Evolutionary conservation across 352 stramenopile species (phyloP).

Genomic region (Pythium monospermum): DNA sequence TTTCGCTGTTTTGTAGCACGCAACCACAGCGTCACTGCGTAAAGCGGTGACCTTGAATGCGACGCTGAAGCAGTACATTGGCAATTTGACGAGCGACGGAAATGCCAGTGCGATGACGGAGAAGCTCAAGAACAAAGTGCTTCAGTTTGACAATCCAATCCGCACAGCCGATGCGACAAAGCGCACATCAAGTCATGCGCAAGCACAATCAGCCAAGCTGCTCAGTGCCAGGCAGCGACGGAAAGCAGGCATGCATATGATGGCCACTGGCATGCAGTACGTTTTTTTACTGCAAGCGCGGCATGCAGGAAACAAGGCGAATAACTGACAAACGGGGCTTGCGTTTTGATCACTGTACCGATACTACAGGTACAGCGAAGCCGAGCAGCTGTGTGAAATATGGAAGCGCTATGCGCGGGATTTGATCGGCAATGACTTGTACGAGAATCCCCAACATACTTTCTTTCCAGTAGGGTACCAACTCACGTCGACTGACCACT

Average conservation of each 20-base stretch:
- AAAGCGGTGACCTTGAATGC: slow-evolving; percentile 12
- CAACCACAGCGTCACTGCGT: slow-evolving; percentile 9
- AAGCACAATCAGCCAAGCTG: slow-evolving; percentile 47
- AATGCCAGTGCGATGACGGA: slow-evolving; percentile 23
- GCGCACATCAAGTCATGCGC: slow-evolving; percentile 23
- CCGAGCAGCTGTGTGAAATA: slow-evolving; percentile 56
- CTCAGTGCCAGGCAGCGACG: slow-evolving; percentile 60
- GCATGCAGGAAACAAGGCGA: too few species aligned
- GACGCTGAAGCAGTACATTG: slow-evolving; percentile 40
- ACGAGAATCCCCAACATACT: background rate
- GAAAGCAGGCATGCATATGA: slow-evolving; percentile 47
- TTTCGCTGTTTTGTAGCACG: slow-evolving; percentile 11
- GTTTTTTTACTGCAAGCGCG: background rate
- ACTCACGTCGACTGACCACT: background rate
- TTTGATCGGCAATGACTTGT: slow-evolving; percentile 39
- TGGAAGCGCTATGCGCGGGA: slow-evolving; percentile 60
- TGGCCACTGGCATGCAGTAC: slow-evolving; percentile 44
- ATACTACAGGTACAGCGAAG: slow-evolving; percentile 33
- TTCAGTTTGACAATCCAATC: slow-evolving; percentile 73
- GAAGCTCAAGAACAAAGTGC: slow-evolving; percentile 75
- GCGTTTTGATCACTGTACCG: too few species aligned
- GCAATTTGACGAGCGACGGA: slow-evolving; percentile 8
- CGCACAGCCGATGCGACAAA: slow-evolving; percentile 33
- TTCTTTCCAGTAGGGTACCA: background rate
- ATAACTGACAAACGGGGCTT: too few species aligned